Evolutionary conservation across 129 eudicot species (phyloP).

Genomic region (Calendula officinalis): DNA sequence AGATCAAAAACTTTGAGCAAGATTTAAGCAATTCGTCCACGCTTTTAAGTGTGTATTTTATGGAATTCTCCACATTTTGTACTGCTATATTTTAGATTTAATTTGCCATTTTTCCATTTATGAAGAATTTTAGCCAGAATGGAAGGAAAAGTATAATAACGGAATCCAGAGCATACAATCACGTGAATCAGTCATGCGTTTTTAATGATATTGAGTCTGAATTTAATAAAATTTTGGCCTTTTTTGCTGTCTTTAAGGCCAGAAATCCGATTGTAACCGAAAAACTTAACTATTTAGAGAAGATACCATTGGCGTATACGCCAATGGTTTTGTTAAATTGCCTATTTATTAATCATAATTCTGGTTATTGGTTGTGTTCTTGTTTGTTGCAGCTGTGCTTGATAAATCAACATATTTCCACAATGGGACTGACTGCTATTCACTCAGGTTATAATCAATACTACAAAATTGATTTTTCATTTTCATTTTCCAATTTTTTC

Average conservation of each 20-base stretch:
- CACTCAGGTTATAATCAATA: conserved; percentile 47
- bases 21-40: too few species aligned
- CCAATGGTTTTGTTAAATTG: background rate
- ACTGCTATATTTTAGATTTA: conserved; percentile 6
- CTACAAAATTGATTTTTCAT: background rate
- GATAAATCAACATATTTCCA: conserved; percentile 8
- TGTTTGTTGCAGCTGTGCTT: conserved; percentile 7
- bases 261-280: conserved; percentile 26
- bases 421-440: conserved; percentile 53
- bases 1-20: background rate
- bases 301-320: conserved; percentile 3
- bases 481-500: background rate
- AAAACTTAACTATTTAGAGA: background rate
- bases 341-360: conserved; percentile 3
- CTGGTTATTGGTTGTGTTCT: background rate
- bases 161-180: conserved; percentile 15
- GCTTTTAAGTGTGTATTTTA: conserved; percentile 1
- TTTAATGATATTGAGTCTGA: conserved; percentile 17
- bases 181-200: conserved; percentile 31
- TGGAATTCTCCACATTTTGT: background rate
- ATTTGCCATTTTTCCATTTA: conserved; percentile 28
- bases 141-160: conserved; percentile 26
- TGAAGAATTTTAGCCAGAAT: conserved; percentile 21
- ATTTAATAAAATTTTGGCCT: too few species aligned
- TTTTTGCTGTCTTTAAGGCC: conserved; percentile 1